Base-by-base conservation (phyloP, 2,329 filamentous ascomycete species). In the Aspergillus tamarii region DNA sequence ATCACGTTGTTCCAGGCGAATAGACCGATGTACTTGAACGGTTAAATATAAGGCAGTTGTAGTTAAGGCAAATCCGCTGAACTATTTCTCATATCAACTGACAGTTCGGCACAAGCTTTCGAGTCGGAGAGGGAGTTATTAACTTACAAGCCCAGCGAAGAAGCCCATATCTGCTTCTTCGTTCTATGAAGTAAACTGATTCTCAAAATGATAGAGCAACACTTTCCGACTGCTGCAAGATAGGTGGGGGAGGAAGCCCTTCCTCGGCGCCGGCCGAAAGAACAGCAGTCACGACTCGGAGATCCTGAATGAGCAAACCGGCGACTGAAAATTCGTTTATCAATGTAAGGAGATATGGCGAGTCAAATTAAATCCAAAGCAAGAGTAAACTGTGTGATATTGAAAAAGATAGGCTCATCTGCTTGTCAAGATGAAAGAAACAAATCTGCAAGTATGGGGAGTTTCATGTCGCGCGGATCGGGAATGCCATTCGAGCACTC, bases 11-110 rank as follows among this genome's bases (percentile, higher is more conserved):
- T 80, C 73, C 34, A 77, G 70, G n/a, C 91, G 89, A 75, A 87
- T 90, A 66, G 87, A 86, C 70, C 89, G 87, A 80, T 94, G 91
- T 23, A 89, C 82, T 73, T 90, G 85, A 39, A 92, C 81, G 56
- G 89, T 88, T 61, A 94, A 83, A 78, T 93, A 94, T 71, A 91
- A 86, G 64, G 91, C 74, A 50, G 88, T 89, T 64, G 92, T 87
- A 56, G 91, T 93, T 65, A 94, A 83, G 67, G 91, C 90, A 61
- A 92, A 87, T 69, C 91, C 91, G 73, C 91, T 89, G 68, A 90
- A 87, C 91, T 94, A 69, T 63, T 54, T 32, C 21, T 23, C 12
- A 30, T 30, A 46, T 68, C 66, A 68, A n/a, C 28, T 36, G 26
- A 11, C 19, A 30, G 36, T 46, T 43, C 14, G 32, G 16, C 48